phyloP scores from a whole-genome alignment of 495 filamentous ascomycete genomes.

The Neurospora intermedia region DNA sequence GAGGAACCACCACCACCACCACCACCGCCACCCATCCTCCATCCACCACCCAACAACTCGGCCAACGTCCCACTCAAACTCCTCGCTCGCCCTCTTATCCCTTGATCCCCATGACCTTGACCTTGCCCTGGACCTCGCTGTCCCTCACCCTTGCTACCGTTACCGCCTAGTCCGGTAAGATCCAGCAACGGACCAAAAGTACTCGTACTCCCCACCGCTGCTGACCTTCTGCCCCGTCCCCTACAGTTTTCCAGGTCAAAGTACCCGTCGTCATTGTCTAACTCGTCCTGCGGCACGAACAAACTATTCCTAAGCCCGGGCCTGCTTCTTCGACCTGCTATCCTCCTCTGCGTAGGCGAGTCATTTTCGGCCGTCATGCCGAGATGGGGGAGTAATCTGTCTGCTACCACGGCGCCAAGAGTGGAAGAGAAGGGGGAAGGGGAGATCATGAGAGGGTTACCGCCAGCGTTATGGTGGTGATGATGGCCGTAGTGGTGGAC shows the following conservation, averaged over 20 bases:
- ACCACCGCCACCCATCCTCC: background rate
- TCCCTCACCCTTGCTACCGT: background rate
- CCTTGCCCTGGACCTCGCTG: background rate
- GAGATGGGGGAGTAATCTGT: slow-evolving; percentile 29
- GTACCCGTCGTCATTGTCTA: slow-evolving; percentile 4
- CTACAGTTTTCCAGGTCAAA: slow-evolving; percentile 5
- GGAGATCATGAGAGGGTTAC: slow-evolving; percentile 26
- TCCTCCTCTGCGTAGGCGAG: slow-evolving; percentile 4
- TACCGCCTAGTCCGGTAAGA: background rate
- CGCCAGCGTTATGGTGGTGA: background rate
- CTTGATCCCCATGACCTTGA: slow-evolving; percentile 2
- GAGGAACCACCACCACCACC: background rate
- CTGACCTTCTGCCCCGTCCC: slow-evolving; percentile 1
- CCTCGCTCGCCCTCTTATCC: slow-evolving; percentile 28
- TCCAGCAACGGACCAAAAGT: slow-evolving; percentile 1
- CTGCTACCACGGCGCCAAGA: slow-evolving; percentile 34
- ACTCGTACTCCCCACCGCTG: slow-evolving; percentile 10
- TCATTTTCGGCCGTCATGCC: slow-evolving; percentile 4
- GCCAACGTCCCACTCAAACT: slow-evolving; percentile 42
- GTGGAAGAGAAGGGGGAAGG: slow-evolving; percentile 39
- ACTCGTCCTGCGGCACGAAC: slow-evolving; percentile 28
- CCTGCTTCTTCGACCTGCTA: slow-evolving; percentile 20
- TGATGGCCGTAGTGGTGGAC: slow-evolving; percentile 23
- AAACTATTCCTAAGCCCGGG: slow-evolving; percentile 31
- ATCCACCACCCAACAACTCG: slow-evolving; percentile 26